Percentiles rank a stretch among this genome's conserved stretches.
Conservation (phyloP, 257 asterid species). For the Solanum pinnatisectum region DNA sequence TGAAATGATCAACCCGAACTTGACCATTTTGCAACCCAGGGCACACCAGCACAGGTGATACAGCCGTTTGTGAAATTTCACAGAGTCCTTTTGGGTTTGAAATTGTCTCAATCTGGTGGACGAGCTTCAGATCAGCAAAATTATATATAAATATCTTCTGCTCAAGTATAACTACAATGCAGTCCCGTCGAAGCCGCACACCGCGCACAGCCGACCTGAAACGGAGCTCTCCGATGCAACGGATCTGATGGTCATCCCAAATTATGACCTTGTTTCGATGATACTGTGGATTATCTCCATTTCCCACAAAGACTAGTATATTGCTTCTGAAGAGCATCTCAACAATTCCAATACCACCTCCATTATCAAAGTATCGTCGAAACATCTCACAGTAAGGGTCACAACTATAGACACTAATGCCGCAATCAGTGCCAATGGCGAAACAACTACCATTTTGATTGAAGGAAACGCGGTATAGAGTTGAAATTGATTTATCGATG, state of each 20-base stretch:
- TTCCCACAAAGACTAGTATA: constrained; percentile 85
- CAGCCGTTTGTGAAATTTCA: constrained; percentile 65
- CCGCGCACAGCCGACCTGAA: constrained; percentile 89
- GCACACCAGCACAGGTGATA: constrained; percentile 75
- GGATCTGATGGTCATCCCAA: constrained; percentile 95
- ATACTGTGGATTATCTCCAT: constrained; percentile 54
- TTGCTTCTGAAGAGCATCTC: constrained; percentile 93
- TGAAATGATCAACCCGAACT: constrained; percentile 91
- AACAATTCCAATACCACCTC: constrained; percentile 80
- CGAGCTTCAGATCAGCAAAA: constrained; percentile 80
- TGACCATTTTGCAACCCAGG: constrained; percentile 81
- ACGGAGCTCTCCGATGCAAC: constrained; percentile 76
- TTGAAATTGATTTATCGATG: neutral
- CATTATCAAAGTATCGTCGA: constrained; percentile 63
- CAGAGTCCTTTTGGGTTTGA: constrained; percentile 83
- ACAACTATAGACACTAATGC: constrained; percentile 83
- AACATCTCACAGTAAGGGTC: constrained; percentile 82
- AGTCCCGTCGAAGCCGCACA: constrained; percentile 72
- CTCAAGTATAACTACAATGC: constrained; percentile 73
- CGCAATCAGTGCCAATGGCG: constrained; percentile 80
- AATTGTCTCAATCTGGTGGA: constrained; percentile 79
- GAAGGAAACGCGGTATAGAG: constrained; percentile 64
- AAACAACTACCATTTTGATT: constrained; percentile 89
- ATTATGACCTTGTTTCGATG: constrained; percentile 82
- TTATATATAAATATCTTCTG: constrained; percentile 80